A percentile compares a stretch with the other conserved stretches of the same genome.
Conservation (phyloP, 2,329 filamentous ascomycete genomes). For the Fusarium beomiforme region DNA sequence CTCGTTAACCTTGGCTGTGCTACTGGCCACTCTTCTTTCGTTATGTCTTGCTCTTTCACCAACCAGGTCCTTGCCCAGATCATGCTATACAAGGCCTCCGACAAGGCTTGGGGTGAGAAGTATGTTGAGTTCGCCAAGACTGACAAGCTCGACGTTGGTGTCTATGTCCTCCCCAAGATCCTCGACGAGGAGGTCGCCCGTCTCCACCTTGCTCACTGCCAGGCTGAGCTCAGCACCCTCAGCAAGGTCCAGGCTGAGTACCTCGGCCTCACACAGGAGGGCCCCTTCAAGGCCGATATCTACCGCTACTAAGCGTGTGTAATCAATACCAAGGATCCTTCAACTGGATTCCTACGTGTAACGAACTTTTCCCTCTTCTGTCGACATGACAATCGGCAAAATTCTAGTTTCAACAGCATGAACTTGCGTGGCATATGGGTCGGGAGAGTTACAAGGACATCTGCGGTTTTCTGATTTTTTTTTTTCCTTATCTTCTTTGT, state of each 20-base stretch:
- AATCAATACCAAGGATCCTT: conserved; percentile 52
- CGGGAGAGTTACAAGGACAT: conserved; percentile 44
- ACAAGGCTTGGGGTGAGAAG: conserved; percentile 89
- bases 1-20: conserved; percentile 99
- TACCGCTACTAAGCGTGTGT: conserved; percentile 58
- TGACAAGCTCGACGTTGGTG: conserved; percentile 88
- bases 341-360: conserved; percentile 53
- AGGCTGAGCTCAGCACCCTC: conserved; percentile 91
- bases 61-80: conserved; percentile 99
- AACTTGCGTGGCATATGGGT: conserved; percentile 53
- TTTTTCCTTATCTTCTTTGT: conserved; percentile 38
- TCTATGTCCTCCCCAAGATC: conserved; percentile 97
- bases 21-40: conserved; percentile 98
- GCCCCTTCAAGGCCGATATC: conserved; percentile 91
- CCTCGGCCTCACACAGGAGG: conserved; percentile 84
- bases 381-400: conserved; percentile 49
- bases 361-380: conserved; percentile 47
- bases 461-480: conserved; percentile 40
- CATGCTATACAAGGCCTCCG: conserved; percentile 93
- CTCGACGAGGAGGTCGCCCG: conserved; percentile 98
- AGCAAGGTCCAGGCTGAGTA: conserved; percentile 91
- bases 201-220: conserved; percentile 92
- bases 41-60: conserved; percentile 99
- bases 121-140: conserved; percentile 95
- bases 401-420: conserved; percentile 58